A percentile compares a stretch with the other conserved stretches of the same genome.
Conservation (phyloP, 2,329 filamentous ascomycete genomes). For the Thelonectria discophora region DNA sequence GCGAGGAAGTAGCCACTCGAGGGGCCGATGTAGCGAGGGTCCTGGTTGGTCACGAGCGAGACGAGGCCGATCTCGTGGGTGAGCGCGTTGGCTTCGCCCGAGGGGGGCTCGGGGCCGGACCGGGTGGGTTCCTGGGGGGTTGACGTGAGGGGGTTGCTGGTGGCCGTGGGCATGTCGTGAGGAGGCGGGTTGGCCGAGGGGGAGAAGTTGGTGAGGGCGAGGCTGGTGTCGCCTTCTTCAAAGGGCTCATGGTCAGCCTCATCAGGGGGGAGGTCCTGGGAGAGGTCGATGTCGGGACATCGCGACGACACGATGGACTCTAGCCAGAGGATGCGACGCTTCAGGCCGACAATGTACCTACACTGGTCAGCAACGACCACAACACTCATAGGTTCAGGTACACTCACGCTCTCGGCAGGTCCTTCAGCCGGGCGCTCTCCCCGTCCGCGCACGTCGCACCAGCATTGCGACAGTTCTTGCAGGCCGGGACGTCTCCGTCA, state of each 20-base stretch:
- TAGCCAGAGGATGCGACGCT: conserved; percentile 55
- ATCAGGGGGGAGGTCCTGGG: conserved; percentile 26
- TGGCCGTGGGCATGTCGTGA: accelerated
- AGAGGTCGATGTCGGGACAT: conserved; percentile 55
- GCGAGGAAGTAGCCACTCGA: conserved; percentile 65
- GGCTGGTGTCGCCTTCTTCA: conserved; percentile 20
- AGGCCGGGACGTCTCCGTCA: conserved; percentile 53
- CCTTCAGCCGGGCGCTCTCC: conserved; percentile 50
- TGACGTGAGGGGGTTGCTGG: background rate
- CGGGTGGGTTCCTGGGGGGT: conserved; percentile 23
- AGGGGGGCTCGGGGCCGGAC: conserved; percentile 22
- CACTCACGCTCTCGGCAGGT: conserved; percentile 51
- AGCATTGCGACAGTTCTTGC: conserved; percentile 55
- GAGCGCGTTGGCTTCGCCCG: conserved; percentile 37
- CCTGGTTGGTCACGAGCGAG: conserved; percentile 56
- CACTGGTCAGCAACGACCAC: background rate
- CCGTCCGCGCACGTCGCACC: conserved; percentile 54
- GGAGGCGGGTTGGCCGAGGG: background rate
- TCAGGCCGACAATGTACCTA: conserved; percentile 48
- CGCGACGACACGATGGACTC: conserved; percentile 54
- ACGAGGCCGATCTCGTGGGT: conserved; percentile 64
- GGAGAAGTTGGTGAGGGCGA: conserved; percentile 3
- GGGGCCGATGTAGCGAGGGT: conserved; percentile 62
- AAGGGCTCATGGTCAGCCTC: conserved; percentile 28
- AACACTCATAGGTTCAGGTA: conserved; percentile 26